These are phyloP conservation scores for Parietichytrium sp. DNA, from an alignment of 108 stramenopile genomes.

Conservation along the genomic window DNA sequence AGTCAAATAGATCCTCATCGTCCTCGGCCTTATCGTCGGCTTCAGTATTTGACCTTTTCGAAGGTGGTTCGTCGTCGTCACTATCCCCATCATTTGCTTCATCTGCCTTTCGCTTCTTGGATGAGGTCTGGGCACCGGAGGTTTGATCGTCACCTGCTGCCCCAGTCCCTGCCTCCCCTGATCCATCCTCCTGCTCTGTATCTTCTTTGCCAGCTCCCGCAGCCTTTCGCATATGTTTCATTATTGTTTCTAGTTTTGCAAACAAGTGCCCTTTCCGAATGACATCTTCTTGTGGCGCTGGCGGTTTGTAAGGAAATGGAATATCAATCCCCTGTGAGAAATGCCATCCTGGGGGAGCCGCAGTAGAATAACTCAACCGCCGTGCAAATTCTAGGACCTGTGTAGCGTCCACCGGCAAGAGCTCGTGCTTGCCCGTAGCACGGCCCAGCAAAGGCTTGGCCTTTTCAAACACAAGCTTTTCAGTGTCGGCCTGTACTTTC, in stretches of 20 bases:
- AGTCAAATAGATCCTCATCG: slow-evolving; percentile 14
- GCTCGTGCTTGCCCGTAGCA: slow-evolving; percentile 3
- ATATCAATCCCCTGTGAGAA: not conserved
- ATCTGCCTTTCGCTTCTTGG: not conserved
- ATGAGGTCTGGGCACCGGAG: no score
- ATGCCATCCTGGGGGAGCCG: slow-evolving; percentile 26
- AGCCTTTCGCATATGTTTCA: not conserved
- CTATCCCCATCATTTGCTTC: not conserved
- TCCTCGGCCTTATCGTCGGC: not conserved
- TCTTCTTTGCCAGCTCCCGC: not conserved
- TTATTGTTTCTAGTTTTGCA: not conserved
- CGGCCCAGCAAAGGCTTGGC: no score
- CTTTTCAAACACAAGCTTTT: not conserved
- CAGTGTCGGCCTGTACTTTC: not conserved
- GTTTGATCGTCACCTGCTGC: no score
- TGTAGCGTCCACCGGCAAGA: not conserved
- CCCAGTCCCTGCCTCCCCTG: not conserved
- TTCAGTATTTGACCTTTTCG: not conserved
- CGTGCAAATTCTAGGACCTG: slow-evolving; percentile 4
- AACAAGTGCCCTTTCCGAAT: slow-evolving; percentile 12
- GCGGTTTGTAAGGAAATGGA: not conserved
- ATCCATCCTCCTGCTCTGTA: not conserved
- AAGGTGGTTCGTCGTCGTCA: not conserved
- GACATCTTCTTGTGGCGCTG: slow-evolving; percentile 5
- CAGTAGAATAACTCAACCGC: not conserved